Evolutionary conservation across 2,329 filamentous ascomycete genomes (phyloP).

Genomic region (Capronia americana): DNA sequence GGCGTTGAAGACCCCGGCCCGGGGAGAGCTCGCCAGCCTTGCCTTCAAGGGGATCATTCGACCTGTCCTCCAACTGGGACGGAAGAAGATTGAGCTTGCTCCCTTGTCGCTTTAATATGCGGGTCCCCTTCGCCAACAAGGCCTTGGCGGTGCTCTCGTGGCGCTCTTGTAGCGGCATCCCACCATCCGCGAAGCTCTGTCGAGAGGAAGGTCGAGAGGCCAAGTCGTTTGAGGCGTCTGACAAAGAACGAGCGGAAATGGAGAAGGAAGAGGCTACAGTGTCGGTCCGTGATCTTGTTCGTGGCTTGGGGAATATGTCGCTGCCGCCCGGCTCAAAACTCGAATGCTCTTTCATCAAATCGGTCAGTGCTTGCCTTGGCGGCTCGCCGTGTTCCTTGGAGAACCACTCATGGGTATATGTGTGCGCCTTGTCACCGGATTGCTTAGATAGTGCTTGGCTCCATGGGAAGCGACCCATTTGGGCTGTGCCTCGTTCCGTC

Average conservation of each 20-base stretch:
- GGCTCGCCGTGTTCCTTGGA: slow-evolving; percentile 33
- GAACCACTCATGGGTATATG: slow-evolving; percentile 35
- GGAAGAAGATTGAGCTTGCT: slow-evolving; percentile 54
- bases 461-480: slow-evolving; percentile 39
- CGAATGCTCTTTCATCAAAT: slow-evolving; percentile 35
- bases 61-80: slow-evolving; percentile 46
- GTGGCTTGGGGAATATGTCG: slow-evolving; percentile 21
- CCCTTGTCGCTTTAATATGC: slow-evolving; percentile 55
- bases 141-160: slow-evolving; percentile 45
- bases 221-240: slow-evolving; percentile 29
- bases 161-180: slow-evolving; percentile 24
- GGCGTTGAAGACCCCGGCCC: slow-evolving; percentile 18
- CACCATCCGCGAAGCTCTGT: slow-evolving; percentile 28
- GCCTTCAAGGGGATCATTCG: slow-evolving; percentile 13
- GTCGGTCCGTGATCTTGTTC: slow-evolving; percentile 32
- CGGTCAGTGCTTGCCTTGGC: slow-evolving; percentile 34
- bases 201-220: slow-evolving; percentile 31
- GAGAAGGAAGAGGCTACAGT: slow-evolving; percentile 34
- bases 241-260: slow-evolving; percentile 27
- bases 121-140: slow-evolving; percentile 52
- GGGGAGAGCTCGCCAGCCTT: slow-evolving; percentile 22
- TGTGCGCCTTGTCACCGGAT: slow-evolving; percentile 33
- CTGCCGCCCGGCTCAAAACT: slow-evolving; percentile 17
- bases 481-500: slow-evolving; percentile 1
- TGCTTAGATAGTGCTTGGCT: slow-evolving; percentile 33